Base-by-base conservation (phyloP, 352 stramenopile genomes). In the Aphanomyces stellatus region DNA sequence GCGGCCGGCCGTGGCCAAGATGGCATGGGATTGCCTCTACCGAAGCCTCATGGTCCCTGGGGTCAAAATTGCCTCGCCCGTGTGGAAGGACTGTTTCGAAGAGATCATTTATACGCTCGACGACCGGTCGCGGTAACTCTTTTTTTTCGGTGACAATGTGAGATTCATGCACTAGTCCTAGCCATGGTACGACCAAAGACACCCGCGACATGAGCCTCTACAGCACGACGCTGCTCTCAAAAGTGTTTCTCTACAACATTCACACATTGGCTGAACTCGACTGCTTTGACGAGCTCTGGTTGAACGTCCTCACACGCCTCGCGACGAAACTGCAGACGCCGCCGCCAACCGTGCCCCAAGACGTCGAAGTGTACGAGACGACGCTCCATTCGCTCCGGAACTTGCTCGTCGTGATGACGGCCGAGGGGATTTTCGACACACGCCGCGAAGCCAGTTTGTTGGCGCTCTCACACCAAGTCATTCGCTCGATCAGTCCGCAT, bases 91-190 rank as follows among this genome's bases (percentile, higher is more conserved):
- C 48, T 95, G 86, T 68, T 95, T 95, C 61, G 74, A 90, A 53
- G 80, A 90, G n/a, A 81, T 93, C 22, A 90, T 95, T 61, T 95
- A 93, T 62, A 80, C 86, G 37, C 91, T 95, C 65, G 86, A 95
- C 56, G 81, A 95, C 65, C 83, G 91, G 53, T 56, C 60, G 11
- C 60, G 60, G 60, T 67, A 56, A 24, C 27, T 46, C 22, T 8
- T 25, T 30, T 51, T 17, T n/a, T 25, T 51, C 28, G 22, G 10
- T 19, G 22, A 17, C 1, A 51, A 19, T 57, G 35, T 37, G 6
- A 11, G 4, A 6, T 24, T 11, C 22, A 51, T 51, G 42, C 42
- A 24, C 42, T 51, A 11, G 49, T 59, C 11, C 33, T 51, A 64
- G 55, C 55, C 33, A 67, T 17, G 49, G 46, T 7, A 49, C 60